Evolutionary conservation across 768 basidiomycete species (phyloP), one percentile per base, ranked within the genome.

Genomic region (Tricholoma sp.): DNA sequence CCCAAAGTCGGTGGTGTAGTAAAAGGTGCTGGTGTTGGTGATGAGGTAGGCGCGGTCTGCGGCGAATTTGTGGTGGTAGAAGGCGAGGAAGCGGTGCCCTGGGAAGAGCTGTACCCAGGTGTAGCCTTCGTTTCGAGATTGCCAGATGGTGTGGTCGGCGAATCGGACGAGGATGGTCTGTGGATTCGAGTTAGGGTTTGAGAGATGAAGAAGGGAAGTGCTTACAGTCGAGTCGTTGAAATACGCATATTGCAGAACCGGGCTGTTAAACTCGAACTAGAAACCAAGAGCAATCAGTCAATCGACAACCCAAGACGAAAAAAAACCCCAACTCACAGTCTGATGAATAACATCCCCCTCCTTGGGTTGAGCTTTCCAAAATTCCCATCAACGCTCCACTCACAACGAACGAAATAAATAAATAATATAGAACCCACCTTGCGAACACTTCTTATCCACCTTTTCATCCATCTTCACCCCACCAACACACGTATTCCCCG

Each of bases 61-160:
- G 18, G 82, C 71, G 73, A 88, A 89, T 31, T 79, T 73, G 76
- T 99, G 96, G 75, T 95, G 90, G 64, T 89, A 89, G 72, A 98
- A 89, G 0, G 81, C 85, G 34, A 97, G 73, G 76, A 98, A 89
- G 14, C 77, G 81, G 57, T 86, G 77, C 1, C 74, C 76, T 0
- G 83, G 78, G 66, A 69, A 73, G 12, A 86, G 78, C 58, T 84
- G 85, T 43, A 79, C 78, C 95, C 96, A 99, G 0, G 85, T 85
- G 71, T 92, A 94, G 1, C 96, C 97, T 71, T 99, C 95, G 67
- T 94, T 98, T 64, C 83, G 84, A 0, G 94, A 97, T 74, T 98
- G 94, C 93, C 93, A 98, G 54, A 98, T 78, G 0, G 82, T 79
- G 59, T 83, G 71, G 65, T 98, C 94, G 1, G 69, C 68, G 3